Percentiles rank a stretch among this genome's conserved stretches.
Evolutionary conservation across 2,329 filamentous ascomycete genomes (phyloP).

Genomic region (Neophaeococcomyces mojaviensis): DNA sequence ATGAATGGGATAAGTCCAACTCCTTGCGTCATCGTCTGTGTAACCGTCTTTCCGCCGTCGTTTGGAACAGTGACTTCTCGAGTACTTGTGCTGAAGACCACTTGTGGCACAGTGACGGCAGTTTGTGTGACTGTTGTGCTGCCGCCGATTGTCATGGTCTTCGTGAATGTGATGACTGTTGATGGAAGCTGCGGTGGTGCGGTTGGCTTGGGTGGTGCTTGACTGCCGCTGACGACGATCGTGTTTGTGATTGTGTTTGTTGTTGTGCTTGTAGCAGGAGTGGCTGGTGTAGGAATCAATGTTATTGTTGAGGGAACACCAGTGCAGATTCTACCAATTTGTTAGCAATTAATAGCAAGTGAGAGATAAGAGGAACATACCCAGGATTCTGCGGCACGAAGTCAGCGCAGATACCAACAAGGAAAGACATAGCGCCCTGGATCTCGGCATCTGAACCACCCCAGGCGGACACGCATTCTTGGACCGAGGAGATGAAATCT

Average conservation of each 20-base stretch:
- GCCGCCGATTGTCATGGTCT: slow-evolving; percentile 20
- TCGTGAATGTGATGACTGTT: slow-evolving; percentile 36
- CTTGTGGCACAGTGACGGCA: slow-evolving; percentile 39
- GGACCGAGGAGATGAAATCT: slow-evolving; percentile 70
- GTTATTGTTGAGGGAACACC: slow-evolving; percentile 58
- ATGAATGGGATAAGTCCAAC: slow-evolving; percentile 28
- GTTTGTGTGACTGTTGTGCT: slow-evolving; percentile 24
- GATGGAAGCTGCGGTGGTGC: slow-evolving; percentile 23
- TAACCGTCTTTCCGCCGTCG: not conserved
- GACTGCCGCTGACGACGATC: slow-evolving; percentile 11
- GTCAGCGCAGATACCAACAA: slow-evolving; percentile 82
- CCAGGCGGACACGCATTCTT: slow-evolving; percentile 72
- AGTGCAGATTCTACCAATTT: slow-evolving; percentile 66
- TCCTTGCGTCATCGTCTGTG: slow-evolving; percentile 10
- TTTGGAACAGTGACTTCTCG: slow-evolving; percentile 18
- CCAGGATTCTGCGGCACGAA: slow-evolving; percentile 59
- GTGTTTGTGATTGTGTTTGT: slow-evolving; percentile 28
- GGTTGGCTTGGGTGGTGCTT: not conserved
- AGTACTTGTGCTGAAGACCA: slow-evolving; percentile 30
- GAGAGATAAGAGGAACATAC: not conserved
- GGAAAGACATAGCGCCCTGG: slow-evolving; percentile 66
- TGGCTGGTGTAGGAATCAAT: slow-evolving; percentile 44
- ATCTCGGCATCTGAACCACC: slow-evolving; percentile 60
- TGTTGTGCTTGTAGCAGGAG: slow-evolving; percentile 39
- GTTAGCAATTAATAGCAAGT: not conserved